phyloP scores from a whole-genome alignment of 1,139 yeast genomes.

The Sugiyamaella grinbergsii region DNA sequence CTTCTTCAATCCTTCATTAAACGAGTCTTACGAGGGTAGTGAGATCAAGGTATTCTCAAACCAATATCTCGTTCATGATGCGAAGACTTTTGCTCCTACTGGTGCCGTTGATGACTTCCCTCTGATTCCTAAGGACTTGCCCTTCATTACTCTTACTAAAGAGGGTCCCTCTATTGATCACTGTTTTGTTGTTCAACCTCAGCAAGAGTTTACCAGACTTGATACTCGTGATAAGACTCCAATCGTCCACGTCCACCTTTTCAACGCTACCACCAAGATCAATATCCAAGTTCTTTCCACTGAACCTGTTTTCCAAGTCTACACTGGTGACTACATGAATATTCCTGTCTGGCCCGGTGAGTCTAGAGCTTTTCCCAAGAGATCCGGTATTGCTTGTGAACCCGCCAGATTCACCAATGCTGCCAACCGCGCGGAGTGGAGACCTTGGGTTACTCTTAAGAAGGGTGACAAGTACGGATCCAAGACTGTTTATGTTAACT shows the following conservation, averaged over 20 bases:
- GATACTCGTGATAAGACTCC: constrained; percentile 50
- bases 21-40: constrained; percentile 39
- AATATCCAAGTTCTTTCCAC: constrained; percentile 55
- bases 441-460: constrained; percentile 52
- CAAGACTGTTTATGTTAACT: constrained; percentile 46
- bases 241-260: constrained; percentile 49
- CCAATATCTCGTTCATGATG: constrained; percentile 45
- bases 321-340: constrained; percentile 59
- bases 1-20: constrained; percentile 52
- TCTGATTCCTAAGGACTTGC: constrained; percentile 34
- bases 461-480: constrained; percentile 61
- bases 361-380: constrained; percentile 42
- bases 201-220: constrained; percentile 35
- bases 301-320: constrained; percentile 69
- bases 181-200: constrained; percentile 52
- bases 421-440: constrained; percentile 53
- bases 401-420: constrained; percentile 65
- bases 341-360: constrained; percentile 43
- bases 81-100: constrained; percentile 51
- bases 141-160: constrained; percentile 38
- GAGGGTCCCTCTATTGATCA: constrained; percentile 51
- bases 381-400: constrained; percentile 67
- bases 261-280: constrained; percentile 51
- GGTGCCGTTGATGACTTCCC: constrained; percentile 48
- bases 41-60: constrained; percentile 40